Percentiles rank a stretch among this genome's conserved stretches.
Evolutionary conservation across 1,284 basidiomycete species (phyloP).

Genomic region (Sparassis latifolia): DNA sequence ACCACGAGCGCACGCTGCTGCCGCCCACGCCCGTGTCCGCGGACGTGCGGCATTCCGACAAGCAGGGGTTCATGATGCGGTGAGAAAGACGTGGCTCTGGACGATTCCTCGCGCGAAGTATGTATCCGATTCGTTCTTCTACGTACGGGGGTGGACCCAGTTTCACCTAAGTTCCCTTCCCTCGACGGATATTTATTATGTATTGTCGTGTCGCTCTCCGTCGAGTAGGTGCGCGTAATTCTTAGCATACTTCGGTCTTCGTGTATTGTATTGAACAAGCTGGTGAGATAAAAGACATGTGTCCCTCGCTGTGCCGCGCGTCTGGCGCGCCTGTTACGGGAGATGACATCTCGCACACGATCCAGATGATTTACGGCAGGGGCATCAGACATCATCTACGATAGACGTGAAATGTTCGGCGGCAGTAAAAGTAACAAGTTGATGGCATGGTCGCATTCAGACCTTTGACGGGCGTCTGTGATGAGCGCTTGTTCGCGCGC

Average conservation of each 20-base stretch:
- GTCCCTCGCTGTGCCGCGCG: too few relatives aligned
- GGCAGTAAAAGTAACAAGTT: too few relatives aligned
- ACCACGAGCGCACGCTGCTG: constrained; percentile 13
- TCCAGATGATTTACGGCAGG: too few relatives aligned
- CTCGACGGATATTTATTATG: constrained; percentile 16
- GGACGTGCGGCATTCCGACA: constrained; percentile 1
- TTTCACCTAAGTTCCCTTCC: constrained; percentile 2
- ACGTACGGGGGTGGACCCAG: too few relatives aligned
- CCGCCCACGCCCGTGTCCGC: constrained; percentile 5
- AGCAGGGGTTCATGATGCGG: background rate
- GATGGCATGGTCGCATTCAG: too few relatives aligned
- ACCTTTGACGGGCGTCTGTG: too few relatives aligned
- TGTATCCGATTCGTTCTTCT: background rate
- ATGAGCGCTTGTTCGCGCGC: too few relatives aligned
- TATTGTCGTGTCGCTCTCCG: constrained; percentile 7
- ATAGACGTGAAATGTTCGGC: too few relatives aligned
- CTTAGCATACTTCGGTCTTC: background rate
- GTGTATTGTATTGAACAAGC: constrained; percentile 1
- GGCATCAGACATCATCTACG: too few relatives aligned
- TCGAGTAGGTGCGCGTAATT: background rate
- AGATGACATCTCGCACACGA: too few relatives aligned
- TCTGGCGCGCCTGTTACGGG: too few relatives aligned
- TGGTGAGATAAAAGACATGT: too few relatives aligned
- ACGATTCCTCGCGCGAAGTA: background rate
- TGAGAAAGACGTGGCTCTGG: background rate